Evolutionary conservation across 352 stramenopile species (phyloP).

Genomic region (Globisporangium takayamanum): DNA sequence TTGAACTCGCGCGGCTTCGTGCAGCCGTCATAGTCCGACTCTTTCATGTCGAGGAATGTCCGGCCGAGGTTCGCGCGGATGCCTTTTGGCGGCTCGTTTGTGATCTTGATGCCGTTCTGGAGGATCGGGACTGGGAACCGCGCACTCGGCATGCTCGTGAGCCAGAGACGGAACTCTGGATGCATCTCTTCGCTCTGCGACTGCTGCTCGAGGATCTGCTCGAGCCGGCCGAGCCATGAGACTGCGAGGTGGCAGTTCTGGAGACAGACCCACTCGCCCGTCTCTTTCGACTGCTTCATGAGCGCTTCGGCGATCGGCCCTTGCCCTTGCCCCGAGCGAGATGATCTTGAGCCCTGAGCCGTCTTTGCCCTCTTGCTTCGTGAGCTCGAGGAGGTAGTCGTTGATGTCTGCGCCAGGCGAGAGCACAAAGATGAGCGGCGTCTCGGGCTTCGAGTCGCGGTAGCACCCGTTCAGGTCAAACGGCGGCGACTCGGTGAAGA

Average conservation of each 20-base stretch:
- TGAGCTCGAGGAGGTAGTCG: constrained; percentile 90
- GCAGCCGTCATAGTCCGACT: constrained; percentile 84
- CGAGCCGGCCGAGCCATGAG: constrained; percentile 85
- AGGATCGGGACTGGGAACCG: constrained; percentile 91
- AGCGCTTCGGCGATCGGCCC: constrained; percentile 87
- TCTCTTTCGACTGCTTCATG: constrained; percentile 87
- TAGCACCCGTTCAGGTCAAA: constrained; percentile 92
- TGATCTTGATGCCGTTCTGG: constrained; percentile 95
- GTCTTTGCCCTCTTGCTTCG: constrained; percentile 87
- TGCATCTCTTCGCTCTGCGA: constrained; percentile 64
- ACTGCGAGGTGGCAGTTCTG: constrained; percentile 94
- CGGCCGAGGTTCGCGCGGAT: constrained; percentile 90
- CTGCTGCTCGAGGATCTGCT: constrained; percentile 87
- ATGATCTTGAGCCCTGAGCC: constrained; percentile 88
- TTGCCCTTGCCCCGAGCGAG: constrained; percentile 92
- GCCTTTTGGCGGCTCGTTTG: constrained; percentile 90
- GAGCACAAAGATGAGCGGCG: constrained; percentile 92
- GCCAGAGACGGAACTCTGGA: constrained; percentile 89
- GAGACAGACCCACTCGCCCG: constrained; percentile 92
- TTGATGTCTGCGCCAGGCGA: constrained; percentile 92
- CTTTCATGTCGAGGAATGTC: constrained; percentile 91
- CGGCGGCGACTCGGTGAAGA: constrained; percentile 88
- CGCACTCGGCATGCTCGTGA: constrained; percentile 90
- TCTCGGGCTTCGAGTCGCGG: constrained; percentile 87
- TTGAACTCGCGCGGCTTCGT: constrained; percentile 88